Evolutionary conservation across 176 grass and related monocot species (phyloP), one percentile per base, ranked within the genome.

Genomic region (Dendrocalamus sinicus): DNA sequence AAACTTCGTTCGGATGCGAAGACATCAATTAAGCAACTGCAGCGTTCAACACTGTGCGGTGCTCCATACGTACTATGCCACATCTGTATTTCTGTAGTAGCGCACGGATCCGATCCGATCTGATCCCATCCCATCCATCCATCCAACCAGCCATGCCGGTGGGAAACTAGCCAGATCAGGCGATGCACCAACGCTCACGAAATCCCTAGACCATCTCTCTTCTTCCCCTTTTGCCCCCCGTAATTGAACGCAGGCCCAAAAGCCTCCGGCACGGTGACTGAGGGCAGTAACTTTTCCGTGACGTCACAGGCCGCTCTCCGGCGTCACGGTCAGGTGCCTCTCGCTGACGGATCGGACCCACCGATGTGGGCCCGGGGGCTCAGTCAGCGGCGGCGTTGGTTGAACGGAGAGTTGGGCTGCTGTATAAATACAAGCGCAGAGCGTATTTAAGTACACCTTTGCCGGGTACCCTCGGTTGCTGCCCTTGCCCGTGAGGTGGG

Each of bases 351-450:
- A 1, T 0, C 14, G 48, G 23, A 4, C 9, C 81, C 39, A 47
- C 9, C 0, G 0, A 9, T 20, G n/a, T 20, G 66, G 71, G 77
- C 17, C 45, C 62, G 26, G 5, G 11, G 15, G 64, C 20, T 16
- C 30, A 67, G 28, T 12, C 22, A 9, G 30, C 7, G 30, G 63
- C 2, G 5, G 14, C 12, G n/a, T n/a, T n/a, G n/a, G 24, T 13
- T 53, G 30, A 50, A 28, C 62, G 8, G 0, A 48, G 16, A 24
- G 54, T 48, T 75, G 9, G 17, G 43, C 55, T 4, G 46, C 44
- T 12, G 85, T 87, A 74, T 87, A 67, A 80, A 65, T 86, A 86
- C 85, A 55, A 13, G 78, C 40, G 5, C 1, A 1, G 12, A 19
- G 67, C 54, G 76, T 72, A 72, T 62, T 79, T 41, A 86, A 53